Evolutionary conservation across 169 alveolate genomes (phyloP).

Genomic region (Plasmodium gallinaceum): DNA sequence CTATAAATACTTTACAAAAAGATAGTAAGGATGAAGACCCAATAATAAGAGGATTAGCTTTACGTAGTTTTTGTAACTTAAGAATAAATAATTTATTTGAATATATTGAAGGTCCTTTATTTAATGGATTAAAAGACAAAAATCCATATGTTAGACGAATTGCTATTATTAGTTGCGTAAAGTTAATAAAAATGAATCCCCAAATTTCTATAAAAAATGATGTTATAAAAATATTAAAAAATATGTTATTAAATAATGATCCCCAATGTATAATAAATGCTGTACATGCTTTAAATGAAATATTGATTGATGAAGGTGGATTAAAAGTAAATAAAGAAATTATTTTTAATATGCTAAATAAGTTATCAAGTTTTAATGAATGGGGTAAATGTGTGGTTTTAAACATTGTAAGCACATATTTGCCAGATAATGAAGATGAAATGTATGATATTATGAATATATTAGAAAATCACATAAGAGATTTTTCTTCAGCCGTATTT

Average conservation of each 20-base stretch:
- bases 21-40: conserved; percentile 97
- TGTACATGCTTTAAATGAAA: conserved; percentile 94
- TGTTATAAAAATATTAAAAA: conserved; percentile 69
- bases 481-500: conserved; percentile 95
- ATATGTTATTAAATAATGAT: conserved; percentile 90
- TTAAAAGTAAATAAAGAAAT: conserved; percentile 89
- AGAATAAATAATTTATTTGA: conserved; percentile 87
- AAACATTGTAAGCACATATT: conserved; percentile 92
- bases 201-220: conserved; percentile 62
- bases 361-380: conserved; percentile 92
- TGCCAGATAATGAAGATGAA: conserved; percentile 95
- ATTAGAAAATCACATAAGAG: conserved; percentile 95
- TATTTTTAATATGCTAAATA: conserved; percentile 88
- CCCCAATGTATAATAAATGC: conserved; percentile 93
- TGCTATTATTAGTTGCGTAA: conserved; percentile 94
- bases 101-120: conserved; percentile 73
- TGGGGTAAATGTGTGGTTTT: conserved; percentile 97
- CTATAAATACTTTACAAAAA: conserved; percentile 97
- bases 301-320: conserved; percentile 95
- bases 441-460: conserved; percentile 97
- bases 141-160: conserved; percentile 97
- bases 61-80: conserved; percentile 95
- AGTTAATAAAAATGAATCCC: conserved; percentile 72
- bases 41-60: conserved; percentile 97
- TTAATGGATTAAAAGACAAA: conserved; percentile 92